Percentiles rank a stretch among this genome's conserved stretches.
Evolutionary conservation across 1,284 basidiomycete species (phyloP).

Genomic region (Kwoniella shivajii): DNA sequence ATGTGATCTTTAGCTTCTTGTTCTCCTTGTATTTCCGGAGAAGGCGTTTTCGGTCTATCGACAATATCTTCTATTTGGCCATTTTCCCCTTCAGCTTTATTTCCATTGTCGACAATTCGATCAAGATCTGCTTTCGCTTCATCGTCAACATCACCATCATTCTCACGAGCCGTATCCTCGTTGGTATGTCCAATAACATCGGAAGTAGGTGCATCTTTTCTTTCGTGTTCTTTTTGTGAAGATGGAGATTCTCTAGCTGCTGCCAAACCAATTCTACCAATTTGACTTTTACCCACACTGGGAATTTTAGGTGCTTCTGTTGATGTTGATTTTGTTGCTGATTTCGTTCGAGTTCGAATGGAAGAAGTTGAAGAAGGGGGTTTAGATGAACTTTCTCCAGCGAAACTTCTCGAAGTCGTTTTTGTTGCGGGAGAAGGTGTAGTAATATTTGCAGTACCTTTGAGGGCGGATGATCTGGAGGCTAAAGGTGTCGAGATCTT

Average conservation of each 20-base stretch:
- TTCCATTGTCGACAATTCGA: neutral
- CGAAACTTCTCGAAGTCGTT: neutral
- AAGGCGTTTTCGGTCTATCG: neutral
- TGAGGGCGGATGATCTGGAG: too few relatives aligned
- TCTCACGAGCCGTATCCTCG: too few relatives aligned
- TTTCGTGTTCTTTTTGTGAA: neutral
- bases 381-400: neutral
- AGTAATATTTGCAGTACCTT: neutral
- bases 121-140: neutral
- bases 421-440: neutral
- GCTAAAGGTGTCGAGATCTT: neutral
- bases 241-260: constrained; percentile 9
- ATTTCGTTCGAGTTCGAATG: neutral
- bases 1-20: neutral
- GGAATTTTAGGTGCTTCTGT: constrained; percentile 5
- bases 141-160: neutral
- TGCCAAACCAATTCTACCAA: constrained; percentile 24
- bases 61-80: neutral
- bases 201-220: neutral
- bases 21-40: neutral
- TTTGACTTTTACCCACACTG: constrained; percentile 8
- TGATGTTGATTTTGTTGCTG: neutral
- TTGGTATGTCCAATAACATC: too few relatives aligned
- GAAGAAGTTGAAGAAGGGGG: neutral
- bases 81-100: neutral